phyloP scores from a whole-genome alignment of 306 rosid genomes.

The Fagus crenata region DNA sequence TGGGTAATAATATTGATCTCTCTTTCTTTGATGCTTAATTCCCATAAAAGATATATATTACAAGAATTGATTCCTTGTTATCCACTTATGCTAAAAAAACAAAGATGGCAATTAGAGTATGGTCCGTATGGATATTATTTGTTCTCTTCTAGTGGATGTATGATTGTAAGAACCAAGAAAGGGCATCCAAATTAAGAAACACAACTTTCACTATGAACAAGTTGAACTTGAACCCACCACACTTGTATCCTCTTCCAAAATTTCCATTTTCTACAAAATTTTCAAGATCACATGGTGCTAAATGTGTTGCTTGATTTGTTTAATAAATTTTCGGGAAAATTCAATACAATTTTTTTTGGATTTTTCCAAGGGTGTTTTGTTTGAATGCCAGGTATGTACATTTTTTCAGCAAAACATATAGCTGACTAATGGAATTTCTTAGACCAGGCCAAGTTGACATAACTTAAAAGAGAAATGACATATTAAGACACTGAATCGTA shows the following conservation, averaged over 20 bases:
- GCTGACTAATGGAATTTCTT: no score
- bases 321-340: neutral
- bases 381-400: no score
- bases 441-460: no score
- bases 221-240: neutral
- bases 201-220: neutral
- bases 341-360: neutral
- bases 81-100: neutral
- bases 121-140: neutral
- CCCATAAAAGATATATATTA: neutral
- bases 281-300: neutral
- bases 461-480: no score
- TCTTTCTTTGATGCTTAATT: neutral
- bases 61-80: neutral
- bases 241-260: neutral
- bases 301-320: neutral
- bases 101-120: neutral
- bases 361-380: neutral
- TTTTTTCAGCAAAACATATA: no score
- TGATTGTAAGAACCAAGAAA: neutral
- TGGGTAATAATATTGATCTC: neutral
- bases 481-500: no score
- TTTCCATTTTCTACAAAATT: neutral
- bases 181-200: no score
- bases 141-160: neutral